A percentile compares a stretch with the other conserved stretches of the same genome.
Evolutionary conservation across 164 flowering plant species (phyloP).

Genomic region (Tinospora cordifolia): DNA sequence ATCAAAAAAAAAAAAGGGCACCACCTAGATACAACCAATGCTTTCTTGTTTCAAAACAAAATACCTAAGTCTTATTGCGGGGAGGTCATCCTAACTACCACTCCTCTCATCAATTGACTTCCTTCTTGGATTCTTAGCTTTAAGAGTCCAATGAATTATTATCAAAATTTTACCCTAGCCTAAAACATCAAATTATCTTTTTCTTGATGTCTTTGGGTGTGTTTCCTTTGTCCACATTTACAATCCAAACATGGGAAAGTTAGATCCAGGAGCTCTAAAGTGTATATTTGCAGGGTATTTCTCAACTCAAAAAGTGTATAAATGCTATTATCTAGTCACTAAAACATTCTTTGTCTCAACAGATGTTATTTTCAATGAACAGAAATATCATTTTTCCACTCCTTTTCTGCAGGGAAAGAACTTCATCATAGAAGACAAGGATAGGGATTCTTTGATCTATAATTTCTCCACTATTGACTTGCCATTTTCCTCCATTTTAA

Average conservation of each 20-base stretch:
- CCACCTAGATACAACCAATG: not conserved
- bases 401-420: not conserved
- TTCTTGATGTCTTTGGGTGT: too few species aligned
- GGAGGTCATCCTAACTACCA: slow-evolving; percentile 13
- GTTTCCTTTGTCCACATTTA: too few species aligned
- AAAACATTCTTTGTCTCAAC: not conserved
- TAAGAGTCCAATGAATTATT: not conserved
- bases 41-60: slow-evolving; percentile 6
- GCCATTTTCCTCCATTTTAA: too few species aligned
- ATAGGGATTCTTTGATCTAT: too few species aligned
- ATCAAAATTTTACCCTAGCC: not conserved
- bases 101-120: not conserved
- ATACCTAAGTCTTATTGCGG: slow-evolving; percentile 10
- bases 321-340: not conserved
- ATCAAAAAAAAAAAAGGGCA: slow-evolving; percentile 11
- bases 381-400: not conserved
- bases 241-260: not conserved
- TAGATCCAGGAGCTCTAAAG: not conserved
- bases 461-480: too few species aligned
- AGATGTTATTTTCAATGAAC: not conserved
- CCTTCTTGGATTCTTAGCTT: not conserved
- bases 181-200: not conserved
- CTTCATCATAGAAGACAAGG: not conserved
- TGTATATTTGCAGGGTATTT: too few species aligned
- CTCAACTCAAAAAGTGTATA: not conserved